Evolutionary conservation across 331 rosid genomes (phyloP).

Genomic region (Cucumis variabilis): DNA sequence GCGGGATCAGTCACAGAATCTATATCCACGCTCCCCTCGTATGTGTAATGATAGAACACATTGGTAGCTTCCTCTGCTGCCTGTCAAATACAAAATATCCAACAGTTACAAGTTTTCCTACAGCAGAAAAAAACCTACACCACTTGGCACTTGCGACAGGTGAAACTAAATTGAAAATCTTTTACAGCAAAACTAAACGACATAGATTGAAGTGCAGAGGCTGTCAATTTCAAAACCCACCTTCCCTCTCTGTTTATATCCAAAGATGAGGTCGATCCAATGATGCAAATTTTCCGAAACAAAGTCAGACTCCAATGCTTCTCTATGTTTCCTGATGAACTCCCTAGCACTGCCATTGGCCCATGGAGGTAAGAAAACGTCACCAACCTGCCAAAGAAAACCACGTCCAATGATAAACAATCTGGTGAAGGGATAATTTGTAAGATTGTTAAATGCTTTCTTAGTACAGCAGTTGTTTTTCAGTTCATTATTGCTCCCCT

Average conservation of each 20-base stretch:
- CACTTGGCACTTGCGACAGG: neutral
- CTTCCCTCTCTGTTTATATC: slow-evolving; percentile 99
- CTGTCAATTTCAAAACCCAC: slow-evolving; percentile 58
- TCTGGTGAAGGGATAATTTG: neutral
- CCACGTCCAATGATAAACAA: slow-evolving; percentile 32
- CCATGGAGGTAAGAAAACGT: slow-evolving; percentile 93
- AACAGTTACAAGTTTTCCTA: neutral
- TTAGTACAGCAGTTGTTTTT: neutral
- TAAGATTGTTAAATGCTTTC: slow-evolving; percentile 4
- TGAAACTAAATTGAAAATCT: neutral
- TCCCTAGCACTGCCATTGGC: slow-evolving; percentile 93
- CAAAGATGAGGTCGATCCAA: slow-evolving; percentile 99
- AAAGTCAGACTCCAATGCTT: slow-evolving; percentile 94
- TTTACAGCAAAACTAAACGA: slow-evolving; percentile 2
- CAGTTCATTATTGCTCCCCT: neutral
- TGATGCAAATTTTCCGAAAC: slow-evolving; percentile 97
- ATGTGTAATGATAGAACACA: slow-evolving; percentile 97
- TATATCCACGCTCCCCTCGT: slow-evolving; percentile 98
- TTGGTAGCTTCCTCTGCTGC: slow-evolving; percentile 98
- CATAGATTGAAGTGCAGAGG: slow-evolving; percentile 9
- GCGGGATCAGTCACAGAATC: slow-evolving; percentile 98
- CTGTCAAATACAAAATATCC: slow-evolving; percentile 49
- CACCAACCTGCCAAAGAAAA: slow-evolving; percentile 77
- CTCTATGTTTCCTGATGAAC: slow-evolving; percentile 97
- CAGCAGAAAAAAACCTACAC: neutral